A percentile compares a stretch with the other conserved stretches of the same genome.
Conservation (phyloP, 768 basidiomycete genomes). For the Amanita thiersii region DNA sequence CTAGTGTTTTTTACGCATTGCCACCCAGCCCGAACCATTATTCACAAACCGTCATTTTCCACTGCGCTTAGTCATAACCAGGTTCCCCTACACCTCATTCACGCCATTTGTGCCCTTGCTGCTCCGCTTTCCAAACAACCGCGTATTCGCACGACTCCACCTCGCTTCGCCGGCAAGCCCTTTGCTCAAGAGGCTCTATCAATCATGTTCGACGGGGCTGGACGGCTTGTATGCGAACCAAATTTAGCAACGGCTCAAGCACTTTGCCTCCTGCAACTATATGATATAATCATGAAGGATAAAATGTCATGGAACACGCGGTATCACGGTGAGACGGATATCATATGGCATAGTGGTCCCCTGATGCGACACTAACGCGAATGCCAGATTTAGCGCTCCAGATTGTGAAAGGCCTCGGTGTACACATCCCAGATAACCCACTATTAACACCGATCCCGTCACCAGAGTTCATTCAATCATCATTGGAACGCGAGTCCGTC, state of each 20-base stretch:
- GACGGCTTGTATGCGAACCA: conserved; percentile 53
- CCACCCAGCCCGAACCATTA: conserved; percentile 66
- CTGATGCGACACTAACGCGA: conserved; percentile 16
- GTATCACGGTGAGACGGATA: conserved; percentile 38
- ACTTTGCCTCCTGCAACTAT: conserved; percentile 61
- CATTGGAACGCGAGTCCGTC: conserved; percentile 70
- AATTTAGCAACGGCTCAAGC: conserved; percentile 70
- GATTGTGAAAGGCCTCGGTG: conserved; percentile 59
- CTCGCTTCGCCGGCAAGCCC: conserved; percentile 46
- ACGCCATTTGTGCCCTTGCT: conserved; percentile 71
- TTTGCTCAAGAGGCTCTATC: conserved; percentile 56
- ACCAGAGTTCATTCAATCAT: conserved; percentile 49
- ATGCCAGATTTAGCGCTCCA: conserved; percentile 52
- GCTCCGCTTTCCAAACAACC: conserved; percentile 69
- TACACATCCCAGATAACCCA: conserved; percentile 55
- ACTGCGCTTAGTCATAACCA: conserved; percentile 55
- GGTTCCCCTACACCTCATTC: conserved; percentile 63
- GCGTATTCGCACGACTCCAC: conserved; percentile 44
- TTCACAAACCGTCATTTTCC: conserved; percentile 75
- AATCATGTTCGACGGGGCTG: conserved; percentile 66
- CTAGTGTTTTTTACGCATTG: conserved; percentile 79
- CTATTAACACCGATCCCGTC: conserved; percentile 51
- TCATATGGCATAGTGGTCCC: conserved; percentile 8
- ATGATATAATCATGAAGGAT: conserved; percentile 47
- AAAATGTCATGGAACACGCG: conserved; percentile 29